These are phyloP conservation scores for Neonectria hederae DNA, from an alignment of 2,329 filamentous ascomycete genomes.

Conservation along the genomic window DNA sequence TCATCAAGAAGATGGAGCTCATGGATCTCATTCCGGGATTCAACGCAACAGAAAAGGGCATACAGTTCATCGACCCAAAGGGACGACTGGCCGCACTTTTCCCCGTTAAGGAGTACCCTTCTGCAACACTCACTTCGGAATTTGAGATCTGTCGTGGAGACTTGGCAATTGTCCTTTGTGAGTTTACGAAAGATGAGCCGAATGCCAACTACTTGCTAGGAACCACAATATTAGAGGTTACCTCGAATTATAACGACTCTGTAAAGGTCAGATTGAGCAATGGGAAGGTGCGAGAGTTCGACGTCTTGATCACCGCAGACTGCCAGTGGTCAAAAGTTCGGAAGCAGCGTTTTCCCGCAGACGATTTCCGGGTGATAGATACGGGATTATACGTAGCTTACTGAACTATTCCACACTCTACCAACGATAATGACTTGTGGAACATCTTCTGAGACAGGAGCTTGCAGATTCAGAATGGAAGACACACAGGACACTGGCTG, in stretches of 20 bases:
- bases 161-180: neutral
- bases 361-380: neutral
- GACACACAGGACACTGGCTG: neutral
- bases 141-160: neutral
- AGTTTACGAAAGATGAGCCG: neutral
- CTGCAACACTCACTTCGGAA: neutral
- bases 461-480: neutral
- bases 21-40: too few relatives aligned
- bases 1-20: constrained; percentile 18
- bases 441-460: neutral
- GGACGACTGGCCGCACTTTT: neutral
- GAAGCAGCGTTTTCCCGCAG: neutral
- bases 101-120: neutral
- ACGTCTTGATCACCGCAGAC: neutral
- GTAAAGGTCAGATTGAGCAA: neutral
- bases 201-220: neutral
- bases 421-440: neutral
- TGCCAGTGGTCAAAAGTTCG: neutral
- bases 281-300: neutral
- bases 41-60: neutral
- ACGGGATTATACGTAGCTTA: neutral
- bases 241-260: neutral
- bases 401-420: neutral
- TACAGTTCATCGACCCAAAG: neutral
- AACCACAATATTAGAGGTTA: neutral